A percentile compares a stretch with the other conserved stretches of the same genome.
phyloP scores from a whole-genome alignment of 768 basidiomycete genomes.

The Suillus plorans region DNA sequence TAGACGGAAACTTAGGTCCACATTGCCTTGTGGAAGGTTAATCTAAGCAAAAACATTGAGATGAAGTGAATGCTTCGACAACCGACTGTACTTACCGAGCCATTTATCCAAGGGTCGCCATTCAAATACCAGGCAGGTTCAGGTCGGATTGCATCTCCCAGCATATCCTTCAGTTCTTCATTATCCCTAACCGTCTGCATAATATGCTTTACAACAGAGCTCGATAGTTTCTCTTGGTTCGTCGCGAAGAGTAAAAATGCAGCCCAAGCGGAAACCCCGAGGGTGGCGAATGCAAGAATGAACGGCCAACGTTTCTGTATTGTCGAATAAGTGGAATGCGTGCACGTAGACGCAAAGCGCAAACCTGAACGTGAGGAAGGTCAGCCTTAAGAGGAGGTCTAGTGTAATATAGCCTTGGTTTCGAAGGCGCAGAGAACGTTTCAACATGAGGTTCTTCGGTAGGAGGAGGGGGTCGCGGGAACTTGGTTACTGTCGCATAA shows the following conservation, averaged over 20 bases:
- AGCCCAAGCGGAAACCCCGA: slow-evolving; percentile 65
- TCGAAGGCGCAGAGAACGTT: slow-evolving; percentile 45
- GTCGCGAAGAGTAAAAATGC: slow-evolving; percentile 68
- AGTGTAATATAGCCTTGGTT: slow-evolving; percentile 44
- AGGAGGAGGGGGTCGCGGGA: slow-evolving; percentile 26
- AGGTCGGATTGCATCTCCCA: slow-evolving; percentile 57
- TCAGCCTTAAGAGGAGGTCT: slow-evolving; percentile 39
- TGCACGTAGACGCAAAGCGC: not conserved
- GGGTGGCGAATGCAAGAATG: slow-evolving; percentile 44
- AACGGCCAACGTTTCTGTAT: slow-evolving; percentile 54
- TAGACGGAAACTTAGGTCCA: slow-evolving; percentile 75
- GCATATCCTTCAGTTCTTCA: slow-evolving; percentile 44
- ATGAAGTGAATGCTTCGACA: not conserved
- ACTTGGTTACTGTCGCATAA: slow-evolving; percentile 21
- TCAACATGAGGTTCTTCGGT: slow-evolving; percentile 30
- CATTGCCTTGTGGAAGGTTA: slow-evolving; percentile 70
- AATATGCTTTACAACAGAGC: slow-evolving; percentile 70
- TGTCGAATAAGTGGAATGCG: not conserved
- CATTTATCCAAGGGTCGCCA: slow-evolving; percentile 70
- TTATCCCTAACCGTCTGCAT: slow-evolving; percentile 58
- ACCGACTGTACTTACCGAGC: slow-evolving; percentile 48
- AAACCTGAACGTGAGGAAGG: slow-evolving; percentile 43
- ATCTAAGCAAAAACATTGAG: slow-evolving; percentile 43
- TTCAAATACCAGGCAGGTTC: slow-evolving; percentile 56
- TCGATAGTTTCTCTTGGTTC: slow-evolving; percentile 77